These are phyloP conservation scores for Elsinoe fawcettii DNA, from an alignment of 2,329 filamentous ascomycete genomes.

Conservation along the genomic window DNA sequence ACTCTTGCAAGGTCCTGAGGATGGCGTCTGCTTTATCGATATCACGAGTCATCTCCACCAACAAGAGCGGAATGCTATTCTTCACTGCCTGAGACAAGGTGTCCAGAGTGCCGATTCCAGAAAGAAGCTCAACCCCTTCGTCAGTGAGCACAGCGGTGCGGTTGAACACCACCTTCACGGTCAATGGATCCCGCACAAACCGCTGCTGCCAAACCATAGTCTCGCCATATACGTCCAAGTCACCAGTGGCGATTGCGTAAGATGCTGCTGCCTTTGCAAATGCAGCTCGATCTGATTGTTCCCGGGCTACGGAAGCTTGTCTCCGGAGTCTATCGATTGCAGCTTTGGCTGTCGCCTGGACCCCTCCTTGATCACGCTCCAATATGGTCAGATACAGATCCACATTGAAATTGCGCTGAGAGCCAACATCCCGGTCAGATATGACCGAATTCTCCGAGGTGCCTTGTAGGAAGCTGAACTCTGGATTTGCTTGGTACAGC, in stretches of 20 bases:
- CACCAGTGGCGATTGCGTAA: background rate
- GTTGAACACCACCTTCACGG: background rate
- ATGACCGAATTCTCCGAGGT: background rate
- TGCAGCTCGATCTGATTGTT: background rate
- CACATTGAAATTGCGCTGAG: background rate
- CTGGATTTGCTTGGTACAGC: background rate
- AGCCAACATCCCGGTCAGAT: background rate
- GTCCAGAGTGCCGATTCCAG: background rate
- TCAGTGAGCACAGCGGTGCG: background rate
- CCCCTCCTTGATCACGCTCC: background rate
- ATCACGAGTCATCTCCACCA: background rate
- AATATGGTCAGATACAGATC: background rate
- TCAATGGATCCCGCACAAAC: background rate
- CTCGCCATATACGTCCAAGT: background rate
- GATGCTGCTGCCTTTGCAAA: background rate
- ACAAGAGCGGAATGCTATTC: background rate
- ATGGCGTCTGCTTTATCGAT: background rate
- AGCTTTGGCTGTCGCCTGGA: background rate
- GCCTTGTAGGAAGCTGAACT: background rate
- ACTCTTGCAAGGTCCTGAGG: background rate
- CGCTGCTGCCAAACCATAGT: background rate
- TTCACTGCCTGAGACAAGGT: background rate
- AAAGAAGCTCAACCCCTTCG: background rate
- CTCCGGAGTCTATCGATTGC: background rate
- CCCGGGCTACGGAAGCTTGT: background rate